Conservation (phyloP, 768 basidiomycete species). For the Amanita muscaria region DNA sequence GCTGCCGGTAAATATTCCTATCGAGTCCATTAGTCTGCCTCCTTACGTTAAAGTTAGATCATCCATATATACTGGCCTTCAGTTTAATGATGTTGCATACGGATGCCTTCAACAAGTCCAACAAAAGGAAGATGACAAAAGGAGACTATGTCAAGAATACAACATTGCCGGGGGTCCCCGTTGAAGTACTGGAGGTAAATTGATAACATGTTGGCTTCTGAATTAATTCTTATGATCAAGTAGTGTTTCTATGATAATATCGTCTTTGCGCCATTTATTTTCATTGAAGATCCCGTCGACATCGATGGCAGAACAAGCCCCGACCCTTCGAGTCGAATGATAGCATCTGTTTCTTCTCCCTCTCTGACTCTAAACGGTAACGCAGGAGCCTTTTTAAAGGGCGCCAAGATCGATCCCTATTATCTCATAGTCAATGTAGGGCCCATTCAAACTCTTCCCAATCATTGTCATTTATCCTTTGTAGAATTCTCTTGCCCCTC, state of each 20-base stretch:
- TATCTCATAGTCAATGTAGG: slow-evolving; percentile 77
- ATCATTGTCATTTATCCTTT: slow-evolving; percentile 6
- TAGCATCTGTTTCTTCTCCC: slow-evolving; percentile 14
- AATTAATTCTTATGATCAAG: slow-evolving; percentile 3
- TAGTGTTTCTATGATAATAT: slow-evolving; percentile 97
- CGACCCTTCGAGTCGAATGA: slow-evolving; percentile 10
- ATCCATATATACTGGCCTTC: slow-evolving; percentile 94
- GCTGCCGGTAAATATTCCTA: slow-evolving; percentile 49
- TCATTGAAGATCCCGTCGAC: slow-evolving; percentile 85
- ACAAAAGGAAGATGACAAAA: slow-evolving; percentile 96
- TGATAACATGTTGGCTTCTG: slow-evolving; percentile 2
- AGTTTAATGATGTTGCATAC: slow-evolving; percentile 99
- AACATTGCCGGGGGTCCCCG: slow-evolving; percentile 69
- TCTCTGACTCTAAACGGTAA: slow-evolving; percentile 9
- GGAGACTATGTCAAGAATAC: slow-evolving; percentile 92
- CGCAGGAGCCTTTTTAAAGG: slow-evolving; percentile 33
- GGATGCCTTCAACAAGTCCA: slow-evolving; percentile 95
- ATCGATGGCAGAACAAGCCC: slow-evolving; percentile 46
- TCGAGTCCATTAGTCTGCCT: not conserved
- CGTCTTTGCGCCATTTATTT: slow-evolving; percentile 92
- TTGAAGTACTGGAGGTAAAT: slow-evolving; percentile 80
- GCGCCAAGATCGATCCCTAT: slow-evolving; percentile 82
- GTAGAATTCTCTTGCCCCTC: slow-evolving; percentile 59
- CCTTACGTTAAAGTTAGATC: slow-evolving; percentile 40
- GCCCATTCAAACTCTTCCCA: slow-evolving; percentile 6